A percentile compares a stretch with the other conserved stretches of the same genome.
Conservation (phyloP, 2,329 filamentous ascomycete species). For the Neodidymelliopsis sp. region DNA sequence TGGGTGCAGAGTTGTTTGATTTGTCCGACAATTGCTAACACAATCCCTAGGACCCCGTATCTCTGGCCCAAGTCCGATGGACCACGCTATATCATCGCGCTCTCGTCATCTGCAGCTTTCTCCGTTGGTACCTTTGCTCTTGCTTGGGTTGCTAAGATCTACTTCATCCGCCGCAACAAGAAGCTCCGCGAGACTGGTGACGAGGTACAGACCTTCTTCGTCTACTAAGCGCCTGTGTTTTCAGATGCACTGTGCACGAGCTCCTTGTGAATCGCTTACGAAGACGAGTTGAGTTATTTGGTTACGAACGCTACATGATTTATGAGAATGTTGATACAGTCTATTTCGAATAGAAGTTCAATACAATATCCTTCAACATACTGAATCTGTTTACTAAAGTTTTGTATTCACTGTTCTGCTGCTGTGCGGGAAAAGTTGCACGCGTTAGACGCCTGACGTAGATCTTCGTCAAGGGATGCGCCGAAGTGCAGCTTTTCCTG, state of each 20-base stretch:
- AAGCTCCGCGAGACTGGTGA: conserved; percentile 34
- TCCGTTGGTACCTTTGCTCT: conserved; percentile 39
- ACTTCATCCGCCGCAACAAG: conserved; percentile 44
- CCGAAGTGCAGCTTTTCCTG: too few species aligned
- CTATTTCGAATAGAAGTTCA: too few species aligned
- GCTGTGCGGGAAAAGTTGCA: too few species aligned
- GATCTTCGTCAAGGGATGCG: too few species aligned
- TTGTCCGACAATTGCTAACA: conserved; percentile 7
- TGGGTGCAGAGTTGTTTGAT: too few species aligned
- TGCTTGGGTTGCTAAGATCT: conserved; percentile 43
- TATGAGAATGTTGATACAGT: too few species aligned
- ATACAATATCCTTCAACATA: too few species aligned
- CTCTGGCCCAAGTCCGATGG: conserved; percentile 44
- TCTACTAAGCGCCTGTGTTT: conserved; percentile 31
- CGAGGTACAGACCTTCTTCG: conserved; percentile 40
- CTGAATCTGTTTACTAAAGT: too few species aligned
- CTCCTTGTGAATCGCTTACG: background rate
- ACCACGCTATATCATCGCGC: conserved; percentile 41
- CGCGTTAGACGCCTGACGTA: too few species aligned
- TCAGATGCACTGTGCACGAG: background rate
- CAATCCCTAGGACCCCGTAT: conserved; percentile 39
- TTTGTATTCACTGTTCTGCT: too few species aligned
- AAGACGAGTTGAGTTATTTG: background rate
- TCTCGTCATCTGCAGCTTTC: conserved; percentile 43
- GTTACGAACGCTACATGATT: conserved; percentile 4